A percentile compares a stretch with the other conserved stretches of the same genome.
These are phyloP conservation scores for Peniophora sp. DNA, from an alignment of 1,284 basidiomycete genomes.

Conservation along the genomic window DNA sequence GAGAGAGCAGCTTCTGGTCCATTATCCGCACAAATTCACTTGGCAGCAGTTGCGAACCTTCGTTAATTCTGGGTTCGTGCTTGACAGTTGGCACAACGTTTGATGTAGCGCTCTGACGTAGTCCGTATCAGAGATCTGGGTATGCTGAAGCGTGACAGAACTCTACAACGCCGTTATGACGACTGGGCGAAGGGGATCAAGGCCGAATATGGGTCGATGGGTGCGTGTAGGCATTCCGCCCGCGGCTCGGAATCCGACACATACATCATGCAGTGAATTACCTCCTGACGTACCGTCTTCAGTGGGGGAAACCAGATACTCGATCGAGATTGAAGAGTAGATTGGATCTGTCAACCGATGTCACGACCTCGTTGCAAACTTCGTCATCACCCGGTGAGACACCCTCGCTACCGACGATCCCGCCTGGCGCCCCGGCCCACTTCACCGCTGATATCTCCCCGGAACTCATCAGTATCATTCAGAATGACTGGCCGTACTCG, in stretches of 20 bases:
- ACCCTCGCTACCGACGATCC: slow-evolving; percentile 10
- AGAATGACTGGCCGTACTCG: slow-evolving; percentile 82
- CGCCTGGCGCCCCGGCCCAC: slow-evolving; percentile 36
- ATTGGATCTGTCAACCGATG: slow-evolving; percentile 15
- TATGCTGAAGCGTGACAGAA: slow-evolving; percentile 63
- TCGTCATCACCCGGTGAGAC: neutral
- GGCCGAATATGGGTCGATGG: slow-evolving; percentile 54
- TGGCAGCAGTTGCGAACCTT: slow-evolving; percentile 70
- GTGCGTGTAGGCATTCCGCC: slow-evolving; percentile 27
- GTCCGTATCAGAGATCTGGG: slow-evolving; percentile 56
- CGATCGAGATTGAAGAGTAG: slow-evolving; percentile 36
- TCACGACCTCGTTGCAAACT: neutral
- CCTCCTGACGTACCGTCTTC: slow-evolving; percentile 53
- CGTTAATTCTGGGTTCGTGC: slow-evolving; percentile 59
- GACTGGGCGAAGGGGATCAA: slow-evolving; percentile 50
- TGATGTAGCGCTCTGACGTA: slow-evolving; percentile 1
- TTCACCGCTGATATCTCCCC: slow-evolving; percentile 56
- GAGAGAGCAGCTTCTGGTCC: slow-evolving; percentile 49
- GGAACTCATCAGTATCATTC: slow-evolving; percentile 60
- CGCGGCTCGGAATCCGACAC: neutral
- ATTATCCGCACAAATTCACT: slow-evolving; percentile 70
- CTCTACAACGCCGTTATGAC: slow-evolving; percentile 58
- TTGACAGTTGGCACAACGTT: neutral
- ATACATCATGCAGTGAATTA: slow-evolving; percentile 46
- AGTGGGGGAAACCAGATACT: slow-evolving; percentile 64